These are phyloP conservation scores for Platanthera zijinensis DNA, from an alignment of 106 monocot genomes.

Conservation along the genomic window DNA sequence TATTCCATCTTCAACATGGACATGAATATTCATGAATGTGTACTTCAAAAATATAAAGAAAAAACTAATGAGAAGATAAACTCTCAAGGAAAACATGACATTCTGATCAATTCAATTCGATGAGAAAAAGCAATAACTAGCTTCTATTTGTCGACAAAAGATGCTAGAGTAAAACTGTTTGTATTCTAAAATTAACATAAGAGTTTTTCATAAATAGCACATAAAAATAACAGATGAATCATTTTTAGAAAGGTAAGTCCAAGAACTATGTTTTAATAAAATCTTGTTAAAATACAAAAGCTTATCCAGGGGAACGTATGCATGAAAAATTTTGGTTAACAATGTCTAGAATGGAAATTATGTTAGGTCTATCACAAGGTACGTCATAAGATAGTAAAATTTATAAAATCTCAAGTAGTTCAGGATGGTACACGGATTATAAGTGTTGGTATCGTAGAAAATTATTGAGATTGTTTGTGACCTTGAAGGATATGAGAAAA, in stretches of 20 bases:
- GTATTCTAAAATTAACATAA: background rate
- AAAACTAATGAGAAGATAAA: background rate
- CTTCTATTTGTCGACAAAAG: background rate
- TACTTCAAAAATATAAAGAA: conserved; percentile 41
- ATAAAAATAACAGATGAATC: background rate
- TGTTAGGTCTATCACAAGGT: background rate
- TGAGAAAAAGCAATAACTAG: background rate
- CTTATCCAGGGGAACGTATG: background rate
- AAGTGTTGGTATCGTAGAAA: too few species aligned
- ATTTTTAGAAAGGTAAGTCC: background rate
- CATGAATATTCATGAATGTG: conserved; percentile 62
- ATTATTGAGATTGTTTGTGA: too few species aligned
- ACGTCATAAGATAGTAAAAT: too few species aligned
- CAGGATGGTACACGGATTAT: too few species aligned
- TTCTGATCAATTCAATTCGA: background rate
- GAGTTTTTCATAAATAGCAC: background rate
- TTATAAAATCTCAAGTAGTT: too few species aligned
- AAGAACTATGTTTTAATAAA: background rate
- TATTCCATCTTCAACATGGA: conserved; percentile 56
- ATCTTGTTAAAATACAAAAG: too few species aligned
- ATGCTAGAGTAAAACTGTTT: background rate
- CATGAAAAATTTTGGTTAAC: background rate
- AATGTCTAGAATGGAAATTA: background rate
- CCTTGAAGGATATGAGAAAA: too few species aligned
- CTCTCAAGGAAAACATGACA: background rate